A percentile compares a stretch with the other conserved stretches of the same genome.
These are phyloP conservation scores for Pythium brassicae DNA, from an alignment of 352 stramenopile genomes.

Conservation along the genomic window DNA sequence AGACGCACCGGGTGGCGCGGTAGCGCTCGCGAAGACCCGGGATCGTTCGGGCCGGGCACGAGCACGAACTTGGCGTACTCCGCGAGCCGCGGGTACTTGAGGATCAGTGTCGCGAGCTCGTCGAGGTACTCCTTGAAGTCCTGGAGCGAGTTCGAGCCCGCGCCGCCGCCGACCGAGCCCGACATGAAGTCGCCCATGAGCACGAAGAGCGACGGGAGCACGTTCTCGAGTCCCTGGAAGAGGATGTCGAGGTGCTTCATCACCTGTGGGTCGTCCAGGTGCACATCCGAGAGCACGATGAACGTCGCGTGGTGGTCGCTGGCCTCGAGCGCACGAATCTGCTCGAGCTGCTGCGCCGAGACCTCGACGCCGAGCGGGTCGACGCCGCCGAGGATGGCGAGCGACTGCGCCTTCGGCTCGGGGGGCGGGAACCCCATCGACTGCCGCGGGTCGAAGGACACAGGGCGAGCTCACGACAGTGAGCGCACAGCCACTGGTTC, in stretches of 20 bases:
- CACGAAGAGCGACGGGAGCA: constrained; percentile 84
- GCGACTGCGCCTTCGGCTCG: constrained; percentile 77
- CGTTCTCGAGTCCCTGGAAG: constrained; percentile 82
- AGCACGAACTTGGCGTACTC: constrained; percentile 89
- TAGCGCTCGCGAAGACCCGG: constrained; percentile 74
- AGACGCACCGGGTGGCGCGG: constrained; percentile 67
- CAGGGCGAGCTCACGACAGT: not conserved
- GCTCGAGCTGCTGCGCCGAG: constrained; percentile 67
- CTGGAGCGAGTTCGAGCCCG: constrained; percentile 59
- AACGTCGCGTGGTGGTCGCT: constrained; percentile 86
- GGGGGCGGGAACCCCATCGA: constrained; percentile 89
- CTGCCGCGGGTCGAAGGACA: constrained; percentile 16
- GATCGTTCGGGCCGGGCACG: constrained; percentile 91
- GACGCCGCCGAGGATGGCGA: constrained; percentile 63
- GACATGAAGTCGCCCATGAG: constrained; percentile 95
- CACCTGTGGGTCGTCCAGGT: constrained; percentile 90
- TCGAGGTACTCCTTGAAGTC: constrained; percentile 87
- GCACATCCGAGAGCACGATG: constrained; percentile 92
- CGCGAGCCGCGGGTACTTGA: constrained; percentile 78
- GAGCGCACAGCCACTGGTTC: not conserved
- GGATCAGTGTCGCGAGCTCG: constrained; percentile 88
- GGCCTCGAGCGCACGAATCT: constrained; percentile 77
- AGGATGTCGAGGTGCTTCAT: constrained; percentile 88
- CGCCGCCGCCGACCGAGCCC: constrained; percentile 63
- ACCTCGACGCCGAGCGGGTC: constrained; percentile 84